Evolutionary conservation across 2,329 filamentous ascomycete genomes (phyloP).

Genomic region (Colletotrichum acutatum): DNA sequence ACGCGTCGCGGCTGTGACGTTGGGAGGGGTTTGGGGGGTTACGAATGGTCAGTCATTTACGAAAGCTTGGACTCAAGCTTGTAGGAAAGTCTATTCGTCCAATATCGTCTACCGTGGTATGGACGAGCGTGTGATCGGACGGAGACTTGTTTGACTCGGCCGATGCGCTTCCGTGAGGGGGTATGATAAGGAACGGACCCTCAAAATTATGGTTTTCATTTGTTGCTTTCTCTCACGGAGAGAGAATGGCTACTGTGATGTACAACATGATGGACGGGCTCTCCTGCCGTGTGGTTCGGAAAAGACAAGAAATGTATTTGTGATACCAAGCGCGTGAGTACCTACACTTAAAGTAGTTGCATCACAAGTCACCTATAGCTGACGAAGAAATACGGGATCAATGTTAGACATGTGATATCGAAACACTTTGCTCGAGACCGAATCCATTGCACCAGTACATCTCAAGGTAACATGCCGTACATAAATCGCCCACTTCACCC

Average conservation of each 20-base stretch:
- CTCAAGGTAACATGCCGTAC: too few species aligned
- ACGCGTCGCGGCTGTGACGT: background rate
- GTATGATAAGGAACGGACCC: background rate
- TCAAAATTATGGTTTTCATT: background rate
- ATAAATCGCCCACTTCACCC: too few species aligned
- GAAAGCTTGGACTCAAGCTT: background rate
- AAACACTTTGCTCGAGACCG: too few species aligned
- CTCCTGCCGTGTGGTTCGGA: too few species aligned
- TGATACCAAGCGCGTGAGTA: too few species aligned
- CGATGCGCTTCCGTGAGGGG: background rate
- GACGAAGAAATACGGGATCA: too few species aligned
- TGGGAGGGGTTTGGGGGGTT: background rate
- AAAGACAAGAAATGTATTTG: too few species aligned
- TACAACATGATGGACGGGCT: too few species aligned
- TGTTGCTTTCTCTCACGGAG: background rate
- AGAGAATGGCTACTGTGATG: background rate
- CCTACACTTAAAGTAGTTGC: too few species aligned
- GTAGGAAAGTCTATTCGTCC: background rate
- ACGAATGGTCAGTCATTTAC: background rate
- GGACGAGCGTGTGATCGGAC: background rate
- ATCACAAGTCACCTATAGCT: too few species aligned
- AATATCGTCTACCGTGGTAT: background rate
- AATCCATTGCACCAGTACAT: too few species aligned
- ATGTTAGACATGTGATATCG: too few species aligned
- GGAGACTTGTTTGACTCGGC: background rate